These are phyloP conservation scores for Pigoraptor vietnamica DNA, from an alignment of 78 protist species.

Conservation along the genomic window DNA sequence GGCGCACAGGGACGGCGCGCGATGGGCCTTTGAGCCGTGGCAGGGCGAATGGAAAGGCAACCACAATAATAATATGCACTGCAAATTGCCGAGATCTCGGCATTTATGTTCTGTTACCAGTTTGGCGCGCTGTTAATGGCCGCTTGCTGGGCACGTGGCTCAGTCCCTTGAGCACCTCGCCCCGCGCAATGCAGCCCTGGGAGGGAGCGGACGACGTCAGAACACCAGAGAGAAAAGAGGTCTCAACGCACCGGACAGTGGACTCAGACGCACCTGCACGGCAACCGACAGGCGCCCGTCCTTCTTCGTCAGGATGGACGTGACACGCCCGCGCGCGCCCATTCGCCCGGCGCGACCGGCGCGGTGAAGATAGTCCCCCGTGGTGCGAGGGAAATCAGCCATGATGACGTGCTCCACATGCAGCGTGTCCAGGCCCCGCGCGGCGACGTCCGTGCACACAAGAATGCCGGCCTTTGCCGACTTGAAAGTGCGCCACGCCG, in stretches of 20 bases:
- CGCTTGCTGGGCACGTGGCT: not conserved
- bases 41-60: too few relatives aligned
- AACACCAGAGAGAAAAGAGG: not conserved
- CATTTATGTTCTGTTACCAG: too few relatives aligned
- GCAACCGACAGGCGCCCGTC: not conserved
- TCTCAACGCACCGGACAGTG: not conserved
- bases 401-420: conserved; percentile 27
- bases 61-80: too few relatives aligned
- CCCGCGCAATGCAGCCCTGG: not conserved
- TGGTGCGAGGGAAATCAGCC: conserved; percentile 37
- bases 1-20: too few relatives aligned
- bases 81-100: too few relatives aligned
- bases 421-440: conserved; percentile 45
- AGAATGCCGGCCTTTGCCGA: conserved; percentile 6
- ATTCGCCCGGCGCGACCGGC: conserved; percentile 62
- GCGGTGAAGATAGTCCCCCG: conserved; percentile 56
- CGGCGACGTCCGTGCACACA: conserved; percentile 45
- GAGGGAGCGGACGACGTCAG: too few relatives aligned
- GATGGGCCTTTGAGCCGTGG: too few relatives aligned
- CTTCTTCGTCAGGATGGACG: not conserved
- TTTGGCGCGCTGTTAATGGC: too few relatives aligned
- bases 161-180: not conserved
- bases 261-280: not conserved
- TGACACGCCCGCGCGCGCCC: conserved; percentile 22
- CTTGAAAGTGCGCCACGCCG: not conserved